Evolutionary conservation across 2,329 filamentous ascomycete species (phyloP), one percentile per base, ranked within the genome.

Genomic region (Penicillium sp.): DNA sequence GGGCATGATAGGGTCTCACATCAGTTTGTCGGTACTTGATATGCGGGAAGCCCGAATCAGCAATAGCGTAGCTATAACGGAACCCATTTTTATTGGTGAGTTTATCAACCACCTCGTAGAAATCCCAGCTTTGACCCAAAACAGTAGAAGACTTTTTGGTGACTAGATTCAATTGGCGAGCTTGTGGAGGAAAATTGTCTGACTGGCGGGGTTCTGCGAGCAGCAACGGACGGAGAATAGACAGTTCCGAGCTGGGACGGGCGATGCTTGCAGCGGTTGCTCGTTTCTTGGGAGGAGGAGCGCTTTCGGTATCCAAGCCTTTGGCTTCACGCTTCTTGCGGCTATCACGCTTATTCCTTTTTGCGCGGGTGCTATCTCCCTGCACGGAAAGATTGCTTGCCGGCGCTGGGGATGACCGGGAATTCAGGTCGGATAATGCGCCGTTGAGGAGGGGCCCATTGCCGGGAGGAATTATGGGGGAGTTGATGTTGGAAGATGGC

Each of bases 21-120:
- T 97, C 93, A 35, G 89, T 93, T 49, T 89, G 85, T 50, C 90
- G 85, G 69, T 95, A 96, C 74, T 87, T 93, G 60, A 94, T 89
- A 53, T 89, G 88, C 6, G 88, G 84, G 62, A 96, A 95, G 16
- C 80, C 77, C 1, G 89, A 89, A 57, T 96, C 90, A 56, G 89
- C 89, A 55, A 96, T 90, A 65, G 88, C 94, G 59, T 90, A 87
- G 26, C 84, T 86, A 66, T 97, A 97, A 49, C 89, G 86, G 66
- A 91, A 97, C 45, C 85, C 79, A 56, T 78, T 79, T 58, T 82
- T 81, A 62, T 85, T 84, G 61, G 80, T 81, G 6, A 82, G 78
- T 47, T 72, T 72, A 49, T 72, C 70, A 22, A 66, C 67, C 26
- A 72, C 60, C 42, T 72, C 70, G 43, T 69, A 70, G 40, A 72